Conservation (phyloP, 2,329 filamentous ascomycete genomes). For the Talaromyces marneffei region DNA sequence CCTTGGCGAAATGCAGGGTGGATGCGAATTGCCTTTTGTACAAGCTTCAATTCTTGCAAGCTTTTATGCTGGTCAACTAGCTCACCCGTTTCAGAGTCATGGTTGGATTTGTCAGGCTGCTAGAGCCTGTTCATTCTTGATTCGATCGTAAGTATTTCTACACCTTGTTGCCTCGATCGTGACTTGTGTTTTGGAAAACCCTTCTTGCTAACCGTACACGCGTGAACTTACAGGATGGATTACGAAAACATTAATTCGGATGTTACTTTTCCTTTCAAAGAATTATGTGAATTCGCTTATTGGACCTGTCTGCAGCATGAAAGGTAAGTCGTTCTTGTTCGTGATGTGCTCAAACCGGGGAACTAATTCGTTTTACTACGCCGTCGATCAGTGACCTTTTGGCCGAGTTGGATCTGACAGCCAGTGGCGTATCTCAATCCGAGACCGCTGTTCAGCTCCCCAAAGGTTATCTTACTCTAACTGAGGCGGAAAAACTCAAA, state of each 20-base stretch:
- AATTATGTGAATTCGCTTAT: conserved; percentile 69
- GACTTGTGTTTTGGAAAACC: neutral
- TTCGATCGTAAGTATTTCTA: conserved; percentile 58
- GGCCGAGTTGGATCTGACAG: conserved; percentile 68
- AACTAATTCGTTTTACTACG: neutral
- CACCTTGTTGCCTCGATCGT: neutral
- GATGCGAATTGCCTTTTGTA: conserved; percentile 73
- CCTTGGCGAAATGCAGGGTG: conserved; percentile 71
- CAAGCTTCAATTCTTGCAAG: conserved; percentile 80
- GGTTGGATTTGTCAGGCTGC: conserved; percentile 60
- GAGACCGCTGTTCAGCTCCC: conserved; percentile 44
- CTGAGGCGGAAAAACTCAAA: conserved; percentile 27
- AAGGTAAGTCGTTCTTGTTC: conserved; percentile 52
- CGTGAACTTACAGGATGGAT: conserved; percentile 24
- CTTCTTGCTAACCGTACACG: neutral
- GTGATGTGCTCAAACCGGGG: neutral
- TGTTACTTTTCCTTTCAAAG: conserved; percentile 36
- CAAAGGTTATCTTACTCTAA: conserved; percentile 31
- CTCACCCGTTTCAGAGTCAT: conserved; percentile 79
- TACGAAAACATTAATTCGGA: conserved; percentile 23
- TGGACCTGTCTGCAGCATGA: conserved; percentile 94
- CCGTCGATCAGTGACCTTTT: conserved; percentile 65
- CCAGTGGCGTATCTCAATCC: conserved; percentile 54
- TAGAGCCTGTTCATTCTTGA: conserved; percentile 61
- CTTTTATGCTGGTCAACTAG: conserved; percentile 83